These are phyloP conservation scores for Stachybotrys echinatus DNA, from an alignment of 2,329 filamentous ascomycete species.

Conservation along the genomic window DNA sequence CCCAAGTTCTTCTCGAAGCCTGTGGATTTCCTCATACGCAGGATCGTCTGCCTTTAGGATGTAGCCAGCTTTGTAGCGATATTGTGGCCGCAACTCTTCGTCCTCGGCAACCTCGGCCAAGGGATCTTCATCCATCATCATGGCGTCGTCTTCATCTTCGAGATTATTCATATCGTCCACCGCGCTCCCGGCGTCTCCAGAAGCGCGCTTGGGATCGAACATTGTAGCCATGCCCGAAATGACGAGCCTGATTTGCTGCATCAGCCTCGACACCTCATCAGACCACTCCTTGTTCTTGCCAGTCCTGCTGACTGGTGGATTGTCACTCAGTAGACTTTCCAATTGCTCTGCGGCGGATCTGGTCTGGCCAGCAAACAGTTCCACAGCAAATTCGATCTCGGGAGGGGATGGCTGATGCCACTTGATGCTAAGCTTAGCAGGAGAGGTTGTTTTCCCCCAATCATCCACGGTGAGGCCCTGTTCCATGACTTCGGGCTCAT, in stretches of 20 bases:
- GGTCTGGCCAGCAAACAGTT: constrained; percentile 81
- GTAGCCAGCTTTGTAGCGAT: constrained; percentile 86
- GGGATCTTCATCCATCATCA: constrained; percentile 43
- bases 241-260: constrained; percentile 83
- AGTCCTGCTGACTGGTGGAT: constrained; percentile 78
- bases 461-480: constrained; percentile 70
- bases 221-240: constrained; percentile 85
- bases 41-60: constrained; percentile 51
- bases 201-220: constrained; percentile 74
- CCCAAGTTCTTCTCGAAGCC: constrained; percentile 74
- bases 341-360: constrained; percentile 71
- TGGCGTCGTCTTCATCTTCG: constrained; percentile 47
- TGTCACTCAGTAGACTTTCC: constrained; percentile 72
- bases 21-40: constrained; percentile 72
- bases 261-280: constrained; percentile 86
- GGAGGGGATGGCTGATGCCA: constrained; percentile 82
- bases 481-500: constrained; percentile 70
- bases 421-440: constrained; percentile 72
- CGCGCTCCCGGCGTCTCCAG: constrained; percentile 41
- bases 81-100: constrained; percentile 78
- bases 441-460: constrained; percentile 77
- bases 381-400: constrained; percentile 84
- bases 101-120: constrained; percentile 66
- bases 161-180: constrained; percentile 47
- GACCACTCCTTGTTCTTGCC: constrained; percentile 99